phyloP scores from a whole-genome alignment of 2,329 filamentous ascomycete species.

The Domatiomyces globalis region DNA sequence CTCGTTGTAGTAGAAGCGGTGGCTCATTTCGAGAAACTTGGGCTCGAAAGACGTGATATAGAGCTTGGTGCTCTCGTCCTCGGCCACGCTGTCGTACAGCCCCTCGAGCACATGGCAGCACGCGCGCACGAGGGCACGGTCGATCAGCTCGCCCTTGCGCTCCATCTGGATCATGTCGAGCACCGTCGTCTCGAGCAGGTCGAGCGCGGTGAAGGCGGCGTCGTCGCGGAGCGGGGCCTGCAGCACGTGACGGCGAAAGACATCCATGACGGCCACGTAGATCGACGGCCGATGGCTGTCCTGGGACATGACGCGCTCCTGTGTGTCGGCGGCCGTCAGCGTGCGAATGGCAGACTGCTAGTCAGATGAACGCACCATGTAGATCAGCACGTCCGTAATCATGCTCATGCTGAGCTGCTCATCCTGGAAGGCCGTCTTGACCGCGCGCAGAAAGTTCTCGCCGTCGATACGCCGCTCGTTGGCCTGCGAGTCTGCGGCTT shows the following conservation, averaged over 20 bases:
- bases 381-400: constrained; percentile 94
- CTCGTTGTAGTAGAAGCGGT: constrained; percentile 60
- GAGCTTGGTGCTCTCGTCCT: constrained; percentile 63
- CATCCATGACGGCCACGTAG: constrained; percentile 67
- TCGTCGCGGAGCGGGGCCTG: constrained; percentile 40
- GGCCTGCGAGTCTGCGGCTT: constrained; percentile 42
- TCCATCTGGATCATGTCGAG: constrained; percentile 90
- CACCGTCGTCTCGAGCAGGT: constrained; percentile 66
- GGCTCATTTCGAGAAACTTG: constrained; percentile 57
- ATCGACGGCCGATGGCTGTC: constrained; percentile 64
- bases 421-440: constrained; percentile 71
- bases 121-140: constrained; percentile 65
- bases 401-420: constrained; percentile 92
- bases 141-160: constrained; percentile 74
- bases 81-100: constrained; percentile 67
- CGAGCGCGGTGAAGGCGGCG: constrained; percentile 42
- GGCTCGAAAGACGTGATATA: constrained; percentile 76
- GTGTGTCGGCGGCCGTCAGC: constrained; percentile 4
- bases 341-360: constrained; percentile 1
- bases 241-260: constrained; percentile 79
- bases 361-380: constrained; percentile 46
- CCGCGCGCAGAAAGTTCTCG: constrained; percentile 63
- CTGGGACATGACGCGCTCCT: constrained; percentile 68
- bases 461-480: constrained; percentile 68
- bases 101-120: constrained; percentile 82